Conservation (phyloP, 2,329 filamentous ascomycete species). For the Colletotrichum limetticola region DNA sequence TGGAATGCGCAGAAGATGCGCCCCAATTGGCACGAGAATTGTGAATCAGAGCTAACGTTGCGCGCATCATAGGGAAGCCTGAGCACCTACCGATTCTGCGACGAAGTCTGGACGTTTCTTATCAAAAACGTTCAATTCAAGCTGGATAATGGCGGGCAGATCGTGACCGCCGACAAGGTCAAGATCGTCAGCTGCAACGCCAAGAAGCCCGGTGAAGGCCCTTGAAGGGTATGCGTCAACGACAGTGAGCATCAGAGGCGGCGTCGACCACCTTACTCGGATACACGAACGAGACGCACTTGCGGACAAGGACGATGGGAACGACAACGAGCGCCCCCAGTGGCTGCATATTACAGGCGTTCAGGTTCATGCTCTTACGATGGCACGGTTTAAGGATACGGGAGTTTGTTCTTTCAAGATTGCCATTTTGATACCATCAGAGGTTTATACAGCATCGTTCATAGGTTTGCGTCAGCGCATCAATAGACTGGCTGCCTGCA, state of each 20-base stretch:
- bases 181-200: slow-evolving; percentile 99
- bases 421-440: slow-evolving; percentile 31
- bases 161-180: slow-evolving; percentile 87
- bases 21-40: background rate
- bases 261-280: background rate
- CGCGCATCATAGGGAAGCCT: slow-evolving; percentile 80
- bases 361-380: slow-evolving; percentile 20
- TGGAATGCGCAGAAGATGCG: background rate
- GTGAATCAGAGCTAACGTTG: background rate
- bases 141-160: slow-evolving; percentile 81
- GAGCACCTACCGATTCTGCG: slow-evolving; percentile 98
- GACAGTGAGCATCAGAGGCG: background rate
- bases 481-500: slow-evolving; percentile 21
- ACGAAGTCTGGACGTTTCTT: slow-evolving; percentile 99
- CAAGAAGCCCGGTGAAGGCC: slow-evolving; percentile 68
- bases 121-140: slow-evolving; percentile 99
- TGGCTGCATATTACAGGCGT: slow-evolving; percentile 32
- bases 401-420: slow-evolving; percentile 25
- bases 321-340: slow-evolving; percentile 12
- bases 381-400: slow-evolving; percentile 15
- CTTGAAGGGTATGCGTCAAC: slow-evolving; percentile 20
- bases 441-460: slow-evolving; percentile 24
- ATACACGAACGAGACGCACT: slow-evolving; percentile 14
- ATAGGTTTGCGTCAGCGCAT: background rate
- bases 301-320: background rate